A percentile compares a stretch with the other conserved stretches of the same genome.
Conservation (phyloP, 1,284 basidiomycete species). For the Heterobasidion irregulare region DNA sequence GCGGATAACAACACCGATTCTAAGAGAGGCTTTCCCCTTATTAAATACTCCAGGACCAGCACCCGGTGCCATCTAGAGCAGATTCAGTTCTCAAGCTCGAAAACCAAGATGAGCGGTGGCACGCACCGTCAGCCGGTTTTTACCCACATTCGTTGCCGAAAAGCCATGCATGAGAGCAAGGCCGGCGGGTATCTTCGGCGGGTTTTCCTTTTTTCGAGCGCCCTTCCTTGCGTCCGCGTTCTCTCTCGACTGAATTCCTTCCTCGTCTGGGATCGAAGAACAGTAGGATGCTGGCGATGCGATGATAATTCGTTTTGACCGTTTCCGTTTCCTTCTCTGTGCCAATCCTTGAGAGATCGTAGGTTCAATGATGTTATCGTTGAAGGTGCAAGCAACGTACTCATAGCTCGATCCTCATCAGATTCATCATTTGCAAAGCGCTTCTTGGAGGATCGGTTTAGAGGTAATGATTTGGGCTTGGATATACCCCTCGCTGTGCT, state of each 20-base stretch:
- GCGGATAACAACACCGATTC: slow-evolving; percentile 10
- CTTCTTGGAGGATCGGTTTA: not conserved
- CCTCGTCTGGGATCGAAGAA: not conserved
- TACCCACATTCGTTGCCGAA: slow-evolving; percentile 59
- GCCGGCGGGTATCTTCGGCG: slow-evolving; percentile 29
- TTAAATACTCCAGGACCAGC: slow-evolving; percentile 53
- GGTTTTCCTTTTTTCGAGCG: slow-evolving; percentile 11
- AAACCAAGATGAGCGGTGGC: not conserved
- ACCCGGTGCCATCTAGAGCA: slow-evolving; percentile 32
- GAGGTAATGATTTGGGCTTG: not conserved
- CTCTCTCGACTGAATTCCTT: not conserved
- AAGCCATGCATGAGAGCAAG: slow-evolving; percentile 73
- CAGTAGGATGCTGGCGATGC: slow-evolving; percentile 18
- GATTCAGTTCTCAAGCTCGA: not conserved
- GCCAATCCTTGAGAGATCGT: slow-evolving; percentile 33
- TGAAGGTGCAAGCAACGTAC: slow-evolving; percentile 14
- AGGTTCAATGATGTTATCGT: not conserved
- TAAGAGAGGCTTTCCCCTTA: slow-evolving; percentile 58
- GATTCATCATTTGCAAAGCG: slow-evolving; percentile 9
- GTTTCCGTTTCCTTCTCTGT: slow-evolving; percentile 48
- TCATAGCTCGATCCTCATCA: slow-evolving; percentile 19
- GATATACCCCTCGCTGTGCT: not conserved
- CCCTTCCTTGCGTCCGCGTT: slow-evolving; percentile 6
- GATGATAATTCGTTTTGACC: slow-evolving; percentile 43
- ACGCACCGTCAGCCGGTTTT: slow-evolving; percentile 60